Evolutionary conservation across 164 flowering plant species (phyloP).

Genomic region (Kingdonia uniflora): DNA sequence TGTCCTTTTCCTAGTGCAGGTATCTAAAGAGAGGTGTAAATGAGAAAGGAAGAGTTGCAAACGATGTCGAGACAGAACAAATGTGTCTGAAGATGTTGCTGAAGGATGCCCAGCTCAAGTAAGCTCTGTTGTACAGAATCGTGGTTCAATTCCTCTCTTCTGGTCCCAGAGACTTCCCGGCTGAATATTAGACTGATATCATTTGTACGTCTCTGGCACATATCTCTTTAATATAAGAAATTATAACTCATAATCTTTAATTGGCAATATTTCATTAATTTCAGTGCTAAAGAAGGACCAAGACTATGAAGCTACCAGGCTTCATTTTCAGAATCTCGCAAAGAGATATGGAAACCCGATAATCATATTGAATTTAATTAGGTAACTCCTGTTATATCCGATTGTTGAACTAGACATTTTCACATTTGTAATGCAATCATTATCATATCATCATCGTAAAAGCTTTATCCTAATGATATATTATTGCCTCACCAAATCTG

Average conservation of each 20-base stretch:
- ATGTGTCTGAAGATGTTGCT: slow-evolving; percentile 66
- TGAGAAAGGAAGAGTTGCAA: slow-evolving; percentile 90
- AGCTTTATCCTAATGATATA: too few species aligned
- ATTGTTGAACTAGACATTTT: not conserved
- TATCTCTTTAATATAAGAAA: not conserved
- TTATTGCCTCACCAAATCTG: too few species aligned
- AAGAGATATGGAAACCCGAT: slow-evolving; percentile 91
- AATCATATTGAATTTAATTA: slow-evolving; percentile 78
- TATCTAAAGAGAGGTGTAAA: slow-evolving; percentile 95
- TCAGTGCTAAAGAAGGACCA: slow-evolving; percentile 77
- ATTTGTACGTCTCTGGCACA: slow-evolving; percentile 40
- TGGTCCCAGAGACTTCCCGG: slow-evolving; percentile 97
- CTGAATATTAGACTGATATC: slow-evolving; percentile 74
- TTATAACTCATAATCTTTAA: not conserved
- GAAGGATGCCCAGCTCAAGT: slow-evolving; percentile 51
- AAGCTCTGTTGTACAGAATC: slow-evolving; percentile 81
- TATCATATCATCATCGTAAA: too few species aligned
- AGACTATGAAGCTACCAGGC: slow-evolving; percentile 69
- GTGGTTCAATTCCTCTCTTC: slow-evolving; percentile 97
- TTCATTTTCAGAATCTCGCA: slow-evolving; percentile 87
- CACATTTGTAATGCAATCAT: not conserved
- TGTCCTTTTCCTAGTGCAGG: slow-evolving; percentile 26
- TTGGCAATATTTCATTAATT: slow-evolving; percentile 14
- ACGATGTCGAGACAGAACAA: slow-evolving; percentile 99
- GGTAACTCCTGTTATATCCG: slow-evolving; percentile 30